Evolutionary conservation across 441 rosid species (phyloP).

Genomic region (Gossypium schwendimanii): DNA sequence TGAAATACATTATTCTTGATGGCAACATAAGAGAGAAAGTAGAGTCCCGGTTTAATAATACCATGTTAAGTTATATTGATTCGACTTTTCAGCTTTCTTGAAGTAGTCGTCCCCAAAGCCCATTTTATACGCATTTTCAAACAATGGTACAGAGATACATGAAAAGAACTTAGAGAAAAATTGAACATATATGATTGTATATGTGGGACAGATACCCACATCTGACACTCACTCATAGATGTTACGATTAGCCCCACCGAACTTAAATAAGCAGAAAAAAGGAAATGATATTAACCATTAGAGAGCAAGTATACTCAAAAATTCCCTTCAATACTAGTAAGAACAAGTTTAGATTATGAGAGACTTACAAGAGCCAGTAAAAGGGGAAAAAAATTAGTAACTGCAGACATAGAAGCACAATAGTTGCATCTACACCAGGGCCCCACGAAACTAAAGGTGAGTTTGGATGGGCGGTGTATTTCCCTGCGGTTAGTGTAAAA

Average conservation of each 20-base stretch:
- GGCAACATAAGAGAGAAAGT: background rate
- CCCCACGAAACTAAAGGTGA: background rate
- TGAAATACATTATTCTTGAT: background rate
- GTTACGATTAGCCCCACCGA: background rate
- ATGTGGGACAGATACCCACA: too few species aligned
- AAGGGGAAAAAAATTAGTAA: background rate
- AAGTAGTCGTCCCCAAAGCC: background rate
- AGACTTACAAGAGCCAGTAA: background rate
- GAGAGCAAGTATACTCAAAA: background rate
- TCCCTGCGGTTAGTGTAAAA: too few species aligned
- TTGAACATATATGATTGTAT: background rate
- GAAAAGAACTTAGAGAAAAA: background rate
- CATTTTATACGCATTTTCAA: background rate
- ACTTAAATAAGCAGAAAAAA: background rate
- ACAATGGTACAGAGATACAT: background rate
- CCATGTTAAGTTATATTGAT: background rate
- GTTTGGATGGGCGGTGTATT: too few species aligned
- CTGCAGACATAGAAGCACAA: background rate
- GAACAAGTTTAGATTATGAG: background rate
- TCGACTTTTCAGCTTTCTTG: background rate
- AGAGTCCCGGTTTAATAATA: background rate
- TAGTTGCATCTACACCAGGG: background rate
- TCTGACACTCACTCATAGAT: too few species aligned
- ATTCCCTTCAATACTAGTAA: background rate
- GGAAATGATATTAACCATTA: background rate